Conservation (phyloP, 2,329 filamentous ascomycete genomes). For the Colletotrichum echinochloae region DNA sequence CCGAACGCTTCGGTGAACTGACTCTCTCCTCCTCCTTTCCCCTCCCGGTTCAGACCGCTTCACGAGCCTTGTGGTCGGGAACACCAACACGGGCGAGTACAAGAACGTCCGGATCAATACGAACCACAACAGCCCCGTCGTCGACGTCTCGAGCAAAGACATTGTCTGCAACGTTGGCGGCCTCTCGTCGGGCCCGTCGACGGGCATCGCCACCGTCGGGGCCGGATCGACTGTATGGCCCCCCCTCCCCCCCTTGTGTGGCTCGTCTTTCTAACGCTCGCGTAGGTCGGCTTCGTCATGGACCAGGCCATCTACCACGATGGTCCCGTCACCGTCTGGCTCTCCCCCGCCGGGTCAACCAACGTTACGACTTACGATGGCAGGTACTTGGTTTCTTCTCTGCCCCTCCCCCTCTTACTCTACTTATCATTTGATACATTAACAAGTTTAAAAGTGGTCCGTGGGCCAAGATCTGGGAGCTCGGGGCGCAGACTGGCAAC, state of each 20-base stretch:
- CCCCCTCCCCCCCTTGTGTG: neutral
- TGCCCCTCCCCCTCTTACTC: too few species aligned
- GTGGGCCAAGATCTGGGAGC: slow-evolving; percentile 37
- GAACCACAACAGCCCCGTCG: slow-evolving; percentile 61
- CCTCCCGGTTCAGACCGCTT: slow-evolving; percentile 40
- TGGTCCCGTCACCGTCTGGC: slow-evolving; percentile 35
- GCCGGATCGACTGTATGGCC: slow-evolving; percentile 27
- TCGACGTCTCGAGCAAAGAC: slow-evolving; percentile 55
- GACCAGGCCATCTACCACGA: slow-evolving; percentile 38
- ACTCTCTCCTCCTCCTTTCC: neutral
- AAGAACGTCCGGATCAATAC: slow-evolving; percentile 32
- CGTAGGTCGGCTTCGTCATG: slow-evolving; percentile 28
- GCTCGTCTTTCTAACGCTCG: neutral
- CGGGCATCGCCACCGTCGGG: slow-evolving; percentile 31
- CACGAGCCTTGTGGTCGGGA: slow-evolving; percentile 35
- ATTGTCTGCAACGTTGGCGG: slow-evolving; percentile 61
- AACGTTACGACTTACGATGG: slow-evolving; percentile 34
- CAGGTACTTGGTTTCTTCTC: neutral
- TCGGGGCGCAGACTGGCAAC: slow-evolving; percentile 30
- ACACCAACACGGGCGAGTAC: slow-evolving; percentile 37
- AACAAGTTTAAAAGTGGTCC: too few species aligned
- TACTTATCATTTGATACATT: too few species aligned
- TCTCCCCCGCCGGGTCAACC: slow-evolving; percentile 28
- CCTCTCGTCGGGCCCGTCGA: slow-evolving; percentile 27
- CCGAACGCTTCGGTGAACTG: neutral